These are phyloP conservation scores for Lizonia empirigonia DNA, from an alignment of 2,329 filamentous ascomycete genomes.

Conservation along the genomic window DNA sequence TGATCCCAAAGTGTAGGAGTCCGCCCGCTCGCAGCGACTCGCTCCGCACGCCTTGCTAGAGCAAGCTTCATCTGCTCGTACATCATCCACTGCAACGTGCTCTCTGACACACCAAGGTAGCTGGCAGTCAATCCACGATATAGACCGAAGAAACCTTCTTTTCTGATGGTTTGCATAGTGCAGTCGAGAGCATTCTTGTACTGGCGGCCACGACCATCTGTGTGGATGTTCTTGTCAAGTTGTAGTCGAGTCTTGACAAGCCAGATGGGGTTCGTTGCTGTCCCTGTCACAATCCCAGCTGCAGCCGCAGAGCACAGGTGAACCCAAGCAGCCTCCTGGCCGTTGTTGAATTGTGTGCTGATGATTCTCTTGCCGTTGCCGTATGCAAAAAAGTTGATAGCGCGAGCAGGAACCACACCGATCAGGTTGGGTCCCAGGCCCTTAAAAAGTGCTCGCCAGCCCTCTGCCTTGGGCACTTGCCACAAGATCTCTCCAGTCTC, in stretches of 20 bases:
- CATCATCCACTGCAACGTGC: constrained; percentile 88
- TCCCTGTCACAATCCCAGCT: constrained; percentile 84
- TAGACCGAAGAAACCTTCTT: constrained; percentile 80
- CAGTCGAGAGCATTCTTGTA: constrained; percentile 92
- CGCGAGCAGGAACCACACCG: constrained; percentile 85
- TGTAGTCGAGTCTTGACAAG: constrained; percentile 92
- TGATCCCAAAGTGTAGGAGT: constrained; percentile 73
- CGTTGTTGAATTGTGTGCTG: constrained; percentile 73
- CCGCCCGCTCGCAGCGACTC: constrained; percentile 61
- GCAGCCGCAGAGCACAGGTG: constrained; percentile 77
- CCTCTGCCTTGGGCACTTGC: constrained; percentile 80
- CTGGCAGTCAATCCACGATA: constrained; percentile 92
- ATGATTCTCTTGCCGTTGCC: constrained; percentile 88
- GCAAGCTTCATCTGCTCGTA: constrained; percentile 89
- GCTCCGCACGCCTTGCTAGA: constrained; percentile 69
- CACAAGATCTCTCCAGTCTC: constrained; percentile 87
- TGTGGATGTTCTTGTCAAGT: constrained; percentile 82
- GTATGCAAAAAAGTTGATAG: constrained; percentile 94
- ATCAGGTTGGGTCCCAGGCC: constrained; percentile 88
- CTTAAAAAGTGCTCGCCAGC: constrained; percentile 88
- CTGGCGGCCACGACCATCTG: constrained; percentile 63
- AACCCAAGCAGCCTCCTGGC: constrained; percentile 73
- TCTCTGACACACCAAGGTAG: constrained; percentile 89
- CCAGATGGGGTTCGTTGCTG: constrained; percentile 95
- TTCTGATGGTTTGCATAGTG: constrained; percentile 76